These are phyloP conservation scores for Leishmania braziliensis DNA, from an alignment of 208 protist species.

Conservation along the genomic window DNA sequence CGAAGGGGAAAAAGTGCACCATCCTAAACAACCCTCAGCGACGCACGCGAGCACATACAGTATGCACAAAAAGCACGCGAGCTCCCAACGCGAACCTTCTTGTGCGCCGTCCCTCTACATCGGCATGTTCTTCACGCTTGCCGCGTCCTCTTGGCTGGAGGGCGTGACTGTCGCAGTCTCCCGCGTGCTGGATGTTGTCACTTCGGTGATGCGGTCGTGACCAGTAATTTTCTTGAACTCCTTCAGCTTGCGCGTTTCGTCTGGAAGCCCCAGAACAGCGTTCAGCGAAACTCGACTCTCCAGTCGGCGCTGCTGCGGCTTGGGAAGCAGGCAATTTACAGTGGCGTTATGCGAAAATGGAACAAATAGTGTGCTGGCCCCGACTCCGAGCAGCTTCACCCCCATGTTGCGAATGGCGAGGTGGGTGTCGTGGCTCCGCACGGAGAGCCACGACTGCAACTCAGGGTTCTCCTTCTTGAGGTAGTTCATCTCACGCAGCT, in stretches of 20 bases:
- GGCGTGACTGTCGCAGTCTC: neutral
- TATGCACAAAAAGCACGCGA: neutral
- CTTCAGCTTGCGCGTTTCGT: conserved; percentile 77
- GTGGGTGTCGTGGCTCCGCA: conserved; percentile 74
- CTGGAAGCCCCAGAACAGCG: conserved; percentile 74
- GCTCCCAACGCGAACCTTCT: neutral
- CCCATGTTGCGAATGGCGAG: conserved; percentile 83
- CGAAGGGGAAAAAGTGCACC: no score
- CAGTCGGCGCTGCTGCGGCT: conserved; percentile 79
- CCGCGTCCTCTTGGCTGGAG: neutral
- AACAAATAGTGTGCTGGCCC: conserved; percentile 82
- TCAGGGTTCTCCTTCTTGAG: conserved; percentile 87
- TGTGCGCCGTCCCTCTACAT: neutral
- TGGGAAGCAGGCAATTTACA: conserved; percentile 85
- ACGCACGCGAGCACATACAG: no score
- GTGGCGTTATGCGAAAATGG: conserved; percentile 79
- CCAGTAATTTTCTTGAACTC: conserved; percentile 84
- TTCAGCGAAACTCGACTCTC: conserved; percentile 80
- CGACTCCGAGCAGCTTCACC: conserved; percentile 83
- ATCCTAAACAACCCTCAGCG: no score
- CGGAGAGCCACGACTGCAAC: conserved; percentile 88
- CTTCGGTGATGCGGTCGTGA: conserved; percentile 30
- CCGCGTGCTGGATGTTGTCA: conserved; percentile 1
- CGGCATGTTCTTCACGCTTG: neutral
- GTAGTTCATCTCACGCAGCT: conserved; percentile 89